Evolutionary conservation across 1,139 yeast genomes (phyloP).

Genomic region (Lodderomyces pseudojiufengensis): DNA sequence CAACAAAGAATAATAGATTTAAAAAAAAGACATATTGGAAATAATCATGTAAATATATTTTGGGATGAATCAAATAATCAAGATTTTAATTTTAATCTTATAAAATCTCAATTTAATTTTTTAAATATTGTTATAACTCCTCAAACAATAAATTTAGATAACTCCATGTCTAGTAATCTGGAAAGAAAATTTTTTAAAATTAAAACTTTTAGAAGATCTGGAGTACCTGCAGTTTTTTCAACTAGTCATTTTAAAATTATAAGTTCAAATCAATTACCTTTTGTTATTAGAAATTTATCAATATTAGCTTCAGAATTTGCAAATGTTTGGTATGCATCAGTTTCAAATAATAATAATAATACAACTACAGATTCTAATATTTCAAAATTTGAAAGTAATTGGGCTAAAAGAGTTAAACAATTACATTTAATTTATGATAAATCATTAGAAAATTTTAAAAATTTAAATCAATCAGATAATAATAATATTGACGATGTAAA

Average conservation of each 20-base stretch:
- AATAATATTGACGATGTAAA: conserved; percentile 2
- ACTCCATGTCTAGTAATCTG: neutral
- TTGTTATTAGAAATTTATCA: conserved; percentile 64
- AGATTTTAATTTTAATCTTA: conserved; percentile 66
- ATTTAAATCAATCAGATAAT: conserved; percentile 15
- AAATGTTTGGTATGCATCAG: conserved; percentile 56
- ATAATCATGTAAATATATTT: conserved; percentile 74
- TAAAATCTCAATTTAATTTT: conserved; percentile 79
- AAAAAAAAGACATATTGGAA: conserved; percentile 85
- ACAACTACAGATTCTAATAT: conserved; percentile 27
- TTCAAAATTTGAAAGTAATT: conserved; percentile 48
- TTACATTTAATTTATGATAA: conserved; percentile 47
- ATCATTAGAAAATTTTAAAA: conserved; percentile 28
- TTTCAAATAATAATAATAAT: no score
- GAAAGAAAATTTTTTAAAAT: conserved; percentile 47
- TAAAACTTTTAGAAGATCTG: conserved; percentile 59
- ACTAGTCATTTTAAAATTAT: conserved; percentile 73
- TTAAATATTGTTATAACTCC: conserved; percentile 77
- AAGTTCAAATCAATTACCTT: conserved; percentile 55
- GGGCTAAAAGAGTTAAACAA: conserved; percentile 66
- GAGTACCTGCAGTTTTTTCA: conserved; percentile 74
- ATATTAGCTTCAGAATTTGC: conserved; percentile 71
- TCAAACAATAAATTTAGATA: conserved; percentile 28
- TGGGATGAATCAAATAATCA: conserved; percentile 63
- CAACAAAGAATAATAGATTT: conserved; percentile 26